Base-by-base conservation (phyloP, 163 green algal species). In the Picocystis sp. region DNA sequence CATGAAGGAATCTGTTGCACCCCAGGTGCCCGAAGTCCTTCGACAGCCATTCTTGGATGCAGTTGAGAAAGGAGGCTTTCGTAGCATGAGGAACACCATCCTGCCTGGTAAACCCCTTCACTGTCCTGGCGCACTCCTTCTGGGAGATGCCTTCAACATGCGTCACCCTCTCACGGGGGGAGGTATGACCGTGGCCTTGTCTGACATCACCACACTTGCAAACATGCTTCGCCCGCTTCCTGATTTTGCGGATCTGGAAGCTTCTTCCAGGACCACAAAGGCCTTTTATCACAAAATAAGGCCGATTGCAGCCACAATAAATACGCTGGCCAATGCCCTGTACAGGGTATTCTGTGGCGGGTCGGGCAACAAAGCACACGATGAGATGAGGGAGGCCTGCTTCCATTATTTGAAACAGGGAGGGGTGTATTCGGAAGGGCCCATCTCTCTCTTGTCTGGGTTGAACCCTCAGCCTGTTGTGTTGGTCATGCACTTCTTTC, bases 131-230 rank as follows among this genome's bases (percentile, higher is more conserved):
- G 89, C 84, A 0, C 69, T 98, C 53, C 70, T 98, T 52, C 75
- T 98, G 58, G 89, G 89, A 1, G 89, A 98, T 62, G 81, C 89
- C 1, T 98, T 96, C 76, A 98, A 98, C 80, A 98, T 98, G 89
- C 73, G 89, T 3, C 89, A 98, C 70, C 89, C 89, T n/a, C 67
- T 98, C 25, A 98, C 89, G 3, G 89, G 89, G 33, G 84, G 87
- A 22, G 85, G 87, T 65, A 95, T 95, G 86, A 96, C 86, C 14
- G 66, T 94, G 11, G 84, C 84, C 10, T 68, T 94, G 42, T 77
- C 72, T 9, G 84, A 94, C 70, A 79, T 73, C 43, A 55, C 61
- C 46, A 23, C n/a, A 22, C 43, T 58, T 42, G 29, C 29, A 38
- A 74, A 93, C 64, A 92, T 97, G 82, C 72, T 98, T 63, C 63